Conservation (phyloP, 2,329 filamentous ascomycete species). For the Exophiala oligosperma region DNA sequence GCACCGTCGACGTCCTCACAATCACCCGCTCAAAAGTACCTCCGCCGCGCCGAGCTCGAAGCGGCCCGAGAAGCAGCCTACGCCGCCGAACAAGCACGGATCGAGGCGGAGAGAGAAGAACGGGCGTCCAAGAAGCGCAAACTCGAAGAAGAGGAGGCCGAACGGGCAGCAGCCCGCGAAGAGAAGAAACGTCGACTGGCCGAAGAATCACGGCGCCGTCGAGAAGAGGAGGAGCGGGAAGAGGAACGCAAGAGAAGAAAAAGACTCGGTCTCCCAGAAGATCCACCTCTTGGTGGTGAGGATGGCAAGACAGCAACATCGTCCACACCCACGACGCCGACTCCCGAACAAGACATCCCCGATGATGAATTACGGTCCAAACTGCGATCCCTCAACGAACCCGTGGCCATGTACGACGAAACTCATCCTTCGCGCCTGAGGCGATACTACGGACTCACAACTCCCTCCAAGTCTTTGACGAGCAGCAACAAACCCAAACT, state of each 20-base stretch:
- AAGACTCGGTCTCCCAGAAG: constrained; percentile 78
- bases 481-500: constrained; percentile 33
- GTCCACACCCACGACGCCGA: constrained; percentile 36
- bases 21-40: constrained; percentile 65
- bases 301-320: constrained; percentile 22
- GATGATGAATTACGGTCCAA: constrained; percentile 65
- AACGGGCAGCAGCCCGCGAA: constrained; percentile 68
- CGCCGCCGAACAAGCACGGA: constrained; percentile 72
- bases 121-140: constrained; percentile 79
- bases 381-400: constrained; percentile 72
- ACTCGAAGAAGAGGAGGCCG: constrained; percentile 79
- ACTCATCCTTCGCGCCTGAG: constrained; percentile 66
- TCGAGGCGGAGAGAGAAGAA: constrained; percentile 70
- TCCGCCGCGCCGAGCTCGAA: constrained; percentile 83
- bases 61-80: constrained; percentile 78
- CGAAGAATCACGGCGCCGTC: constrained; percentile 70
- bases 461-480: constrained; percentile 24
- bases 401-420: constrained; percentile 78
- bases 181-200: constrained; percentile 80
- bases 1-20: constrained; percentile 29
- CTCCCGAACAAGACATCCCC: constrained; percentile 15
- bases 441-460: constrained; percentile 66
- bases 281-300: constrained; percentile 52
- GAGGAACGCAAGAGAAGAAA: constrained; percentile 73
- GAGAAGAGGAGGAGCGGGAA: constrained; percentile 71